Evolutionary conservation across 2,329 filamentous ascomycete genomes (phyloP), one percentile per base, ranked within the genome.

Genomic region (Esteya vermicola): DNA sequence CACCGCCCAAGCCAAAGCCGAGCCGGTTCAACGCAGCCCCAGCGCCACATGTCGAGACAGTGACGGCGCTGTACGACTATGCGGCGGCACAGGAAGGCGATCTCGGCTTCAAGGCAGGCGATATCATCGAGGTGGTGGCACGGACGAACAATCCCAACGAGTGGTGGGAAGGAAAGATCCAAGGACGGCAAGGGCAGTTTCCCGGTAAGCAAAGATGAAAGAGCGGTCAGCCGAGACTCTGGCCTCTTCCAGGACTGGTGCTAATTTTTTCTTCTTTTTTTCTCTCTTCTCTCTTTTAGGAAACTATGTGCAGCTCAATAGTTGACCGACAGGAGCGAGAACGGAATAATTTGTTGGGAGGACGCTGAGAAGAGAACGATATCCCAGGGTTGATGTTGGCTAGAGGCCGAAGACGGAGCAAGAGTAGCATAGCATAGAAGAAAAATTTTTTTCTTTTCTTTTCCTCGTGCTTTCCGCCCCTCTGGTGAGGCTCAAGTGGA

Each of bases 31-130:
- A 70, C 48, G 77, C 69, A 4, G 63, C 67, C 0, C 71, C 72
- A 8, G 63, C 67, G 0, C 71, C 72, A 8, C 33, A 28, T 10
- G 26, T 25, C 0, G 88, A 95, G 58, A 88, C 74, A 1, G 86
- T 82, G 26, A 95, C 86, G 3, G 91, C 91, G 8, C 62, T 98
- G 45, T 98, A 95, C 59, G 91, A 96, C 55, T 98, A 93, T 54
- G 85, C 93, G 46, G 91, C 91, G 6, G 88, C 96, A 57, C 88
- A 89, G 1, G 86, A 93, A 47, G 88, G 88, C 4, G 91, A 98
- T 56, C 64, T 98, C 46, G 93, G 84, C 52, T 98, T 98, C 63
- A 72, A 72, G 16, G 77, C 85, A 0, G 88, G 89, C 6, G 91
- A 98, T 46, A 64, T 81, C 5, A 96, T 98, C 52, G 88, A 96